Conservation (phyloP, 225 moss, liverwort and hornwort genomes). For the Rhytidiadelphus loreus region DNA sequence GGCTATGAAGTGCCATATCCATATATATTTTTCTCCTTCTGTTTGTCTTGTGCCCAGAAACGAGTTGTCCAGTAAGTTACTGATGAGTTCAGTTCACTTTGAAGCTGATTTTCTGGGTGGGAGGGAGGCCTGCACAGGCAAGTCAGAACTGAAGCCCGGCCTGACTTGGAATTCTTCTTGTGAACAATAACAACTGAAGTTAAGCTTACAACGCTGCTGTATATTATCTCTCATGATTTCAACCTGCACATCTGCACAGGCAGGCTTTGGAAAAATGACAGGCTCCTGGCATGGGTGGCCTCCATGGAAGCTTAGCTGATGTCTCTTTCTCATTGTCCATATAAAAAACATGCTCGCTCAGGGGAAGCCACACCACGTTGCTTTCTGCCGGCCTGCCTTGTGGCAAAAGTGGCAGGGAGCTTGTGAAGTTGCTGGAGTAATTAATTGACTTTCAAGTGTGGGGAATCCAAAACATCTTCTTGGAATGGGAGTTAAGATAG, state of each 20-base stretch:
- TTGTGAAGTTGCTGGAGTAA: too few species aligned
- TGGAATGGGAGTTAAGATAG: too few species aligned
- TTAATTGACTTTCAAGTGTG: background rate
- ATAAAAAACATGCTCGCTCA: background rate
- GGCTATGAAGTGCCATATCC: too few species aligned
- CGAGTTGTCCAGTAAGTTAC: background rate
- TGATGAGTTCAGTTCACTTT: background rate
- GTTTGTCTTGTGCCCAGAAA: background rate
- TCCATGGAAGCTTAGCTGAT: too few species aligned
- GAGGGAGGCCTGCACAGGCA: background rate
- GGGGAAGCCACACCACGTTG: background rate
- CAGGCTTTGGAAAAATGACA: background rate
- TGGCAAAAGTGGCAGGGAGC: background rate
- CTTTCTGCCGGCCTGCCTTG: background rate
- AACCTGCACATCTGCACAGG: background rate
- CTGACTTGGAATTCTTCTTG: background rate
- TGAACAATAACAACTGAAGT: background rate
- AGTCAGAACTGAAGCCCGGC: background rate
- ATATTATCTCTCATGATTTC: background rate
- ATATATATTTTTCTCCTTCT: background rate
- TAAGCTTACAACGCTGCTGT: background rate
- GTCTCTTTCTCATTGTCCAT: background rate
- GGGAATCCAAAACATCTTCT: background rate
- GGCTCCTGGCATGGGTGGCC: background rate
- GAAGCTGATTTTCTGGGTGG: background rate